Percentiles rank a stretch among this genome's conserved stretches.
phyloP scores from a whole-genome alignment of 164 flowering plant species.

The Stephania yunnanensis region DNA sequence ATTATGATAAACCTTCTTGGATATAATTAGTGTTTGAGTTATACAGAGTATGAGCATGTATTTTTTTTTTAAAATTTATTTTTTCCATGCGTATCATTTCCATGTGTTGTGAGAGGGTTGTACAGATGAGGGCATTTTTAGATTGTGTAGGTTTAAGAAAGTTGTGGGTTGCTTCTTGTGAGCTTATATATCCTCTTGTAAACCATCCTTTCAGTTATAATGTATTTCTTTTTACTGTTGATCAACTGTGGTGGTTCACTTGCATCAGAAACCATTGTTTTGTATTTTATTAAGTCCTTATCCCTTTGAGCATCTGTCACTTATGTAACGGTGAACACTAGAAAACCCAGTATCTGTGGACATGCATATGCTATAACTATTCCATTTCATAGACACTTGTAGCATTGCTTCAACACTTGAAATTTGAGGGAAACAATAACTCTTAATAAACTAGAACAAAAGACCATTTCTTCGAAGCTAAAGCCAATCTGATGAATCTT shows the following conservation, averaged over 20 bases:
- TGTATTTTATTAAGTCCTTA: not conserved
- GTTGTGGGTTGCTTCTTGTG: not conserved
- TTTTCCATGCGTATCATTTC: conserved; percentile 14
- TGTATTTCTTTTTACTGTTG: too few relatives aligned
- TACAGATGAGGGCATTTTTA: conserved; percentile 36
- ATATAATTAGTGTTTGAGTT: not conserved
- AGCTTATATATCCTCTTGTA: too few relatives aligned
- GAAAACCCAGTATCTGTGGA: not conserved
- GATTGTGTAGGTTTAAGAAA: not conserved
- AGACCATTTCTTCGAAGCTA: not conserved
- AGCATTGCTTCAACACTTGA: not conserved
- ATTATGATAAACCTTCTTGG: not conserved
- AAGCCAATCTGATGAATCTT: conserved; percentile 3
- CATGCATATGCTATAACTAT: not conserved
- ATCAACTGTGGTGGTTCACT: too few relatives aligned
- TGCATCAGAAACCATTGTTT: too few relatives aligned
- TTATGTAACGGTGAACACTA: not conserved
- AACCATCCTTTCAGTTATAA: too few relatives aligned
- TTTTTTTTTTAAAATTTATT: not conserved
- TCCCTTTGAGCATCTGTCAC: not conserved
- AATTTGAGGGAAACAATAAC: not conserved
- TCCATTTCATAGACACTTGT: not conserved
- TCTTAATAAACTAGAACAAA: not conserved
- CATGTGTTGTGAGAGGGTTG: conserved; percentile 33
- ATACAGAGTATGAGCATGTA: not conserved